Percentiles rank a stretch among this genome's conserved stretches.
Evolutionary conservation across 192 early-diverging fungal species (phyloP).

Genomic region (Allomyces macrogynus): DNA sequence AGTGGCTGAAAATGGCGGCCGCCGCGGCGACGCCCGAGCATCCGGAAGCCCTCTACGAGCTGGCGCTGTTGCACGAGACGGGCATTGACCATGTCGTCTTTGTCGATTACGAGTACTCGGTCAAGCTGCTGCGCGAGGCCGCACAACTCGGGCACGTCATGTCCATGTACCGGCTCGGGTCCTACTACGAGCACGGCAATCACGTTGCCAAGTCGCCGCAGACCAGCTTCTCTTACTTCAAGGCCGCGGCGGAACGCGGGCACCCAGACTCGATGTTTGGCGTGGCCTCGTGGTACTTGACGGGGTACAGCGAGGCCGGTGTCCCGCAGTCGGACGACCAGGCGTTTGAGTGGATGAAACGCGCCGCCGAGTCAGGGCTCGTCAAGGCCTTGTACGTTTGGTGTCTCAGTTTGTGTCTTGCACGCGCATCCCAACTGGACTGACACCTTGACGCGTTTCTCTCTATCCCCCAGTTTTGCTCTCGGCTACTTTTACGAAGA

Average conservation of each 20-base stretch:
- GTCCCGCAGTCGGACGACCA: slow-evolving; percentile 38
- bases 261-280: slow-evolving; percentile 42
- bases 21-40: slow-evolving; percentile 34
- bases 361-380: slow-evolving; percentile 33
- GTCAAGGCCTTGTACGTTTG: slow-evolving; percentile 30
- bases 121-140: slow-evolving; percentile 36
- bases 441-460: too few relatives aligned
- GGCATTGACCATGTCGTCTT: slow-evolving; percentile 36
- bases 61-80: slow-evolving; percentile 30
- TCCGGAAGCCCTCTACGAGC: slow-evolving; percentile 36
- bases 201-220: slow-evolving; percentile 26
- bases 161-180: slow-evolving; percentile 35
- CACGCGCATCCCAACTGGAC: too few relatives aligned
- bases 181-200: slow-evolving; percentile 43
- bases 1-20: slow-evolving; percentile 36
- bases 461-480: slow-evolving; percentile 8
- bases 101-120: slow-evolving; percentile 38
- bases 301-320: slow-evolving; percentile 22
- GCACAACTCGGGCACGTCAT: slow-evolving; percentile 43
- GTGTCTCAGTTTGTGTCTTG: neutral
- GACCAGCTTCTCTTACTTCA: slow-evolving; percentile 35
- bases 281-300: slow-evolving; percentile 44
- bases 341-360: slow-evolving; percentile 38
- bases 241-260: slow-evolving; percentile 36
- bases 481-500: slow-evolving; percentile 44